Evolutionary conservation across 2,329 filamentous ascomycete genomes (phyloP), one percentile per base, ranked within the genome.

Genomic region (Orbilia blumenaviensis): DNA sequence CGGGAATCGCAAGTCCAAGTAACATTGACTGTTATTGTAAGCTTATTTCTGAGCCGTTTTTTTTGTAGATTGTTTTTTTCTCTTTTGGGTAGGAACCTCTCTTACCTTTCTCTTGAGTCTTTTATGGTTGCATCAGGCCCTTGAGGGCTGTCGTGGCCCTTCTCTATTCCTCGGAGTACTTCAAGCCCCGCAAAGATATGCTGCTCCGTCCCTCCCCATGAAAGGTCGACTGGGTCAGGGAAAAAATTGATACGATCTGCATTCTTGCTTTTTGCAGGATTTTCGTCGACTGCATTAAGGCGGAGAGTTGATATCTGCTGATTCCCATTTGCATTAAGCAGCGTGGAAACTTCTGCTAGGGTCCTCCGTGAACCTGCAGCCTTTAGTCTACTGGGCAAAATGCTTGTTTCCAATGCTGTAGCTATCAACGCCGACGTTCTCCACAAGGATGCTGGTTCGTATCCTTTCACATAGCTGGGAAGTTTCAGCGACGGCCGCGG

Each of bases 1-100:
- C 0, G 94, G 93, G 80, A 93, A 95, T 0, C 87, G 84, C 6
- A 94, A 85, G 1, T 83, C 77, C 44, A 83, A 83, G 66, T 72
- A 68, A 41, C 63, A 78, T 61, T 72, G 77, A 25, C 62, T 64
- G 16, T 46, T 34, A 41, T 48, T 27, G 71, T 34, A 38, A 58
- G 8, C 50, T 25, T 66, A 63, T 18, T 56, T 18, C 72, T 64
- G 52, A 32, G 61, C 14, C n/a, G n/a, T n/a, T n/a, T n/a, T n/a
- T n/a, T n/a, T n/a, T n/a, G n/a, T n/a, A n/a, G n/a, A n/a, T n/a
- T n/a, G n/a, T n/a, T n/a, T n/a, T n/a, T n/a, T 25, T 50, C 27
- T 18, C 25, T 54, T 38, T 77, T 54, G 25, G 38, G 34, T 27
- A 16, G 60, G 62, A 36, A 64, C 48, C 23, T 56, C n/a, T n/a